Evolutionary conservation across 2,329 filamentous ascomycete genomes (phyloP), one percentile per base, ranked within the genome.

Genomic region (Cladosporium oxysporum): DNA sequence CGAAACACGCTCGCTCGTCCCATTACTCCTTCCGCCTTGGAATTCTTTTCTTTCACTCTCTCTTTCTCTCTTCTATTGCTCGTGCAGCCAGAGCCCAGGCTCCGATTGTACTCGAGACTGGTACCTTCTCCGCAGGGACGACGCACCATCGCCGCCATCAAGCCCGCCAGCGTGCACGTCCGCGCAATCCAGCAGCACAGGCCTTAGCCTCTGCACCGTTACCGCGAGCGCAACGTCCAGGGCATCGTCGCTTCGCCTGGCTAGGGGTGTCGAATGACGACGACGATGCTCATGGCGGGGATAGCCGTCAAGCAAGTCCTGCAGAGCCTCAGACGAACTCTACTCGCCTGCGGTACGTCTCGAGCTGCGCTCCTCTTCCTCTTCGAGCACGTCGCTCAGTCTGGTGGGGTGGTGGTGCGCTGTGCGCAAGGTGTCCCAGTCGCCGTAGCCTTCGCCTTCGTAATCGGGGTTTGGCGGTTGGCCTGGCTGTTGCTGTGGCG

Each of bases 351-450:
- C 70, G 50, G 75, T 78, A 31, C 74, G 71, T 33, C 76, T 66
- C 65, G 71, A 74, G 65, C 76, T 76, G 58, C 75, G 70, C 69
- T 76, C 74, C 78, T 96, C 92, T 71, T 95, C 91, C 69, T 96
- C 90, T 74, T 92, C 92, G 74, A 95, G 84, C 31, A 97, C 93
- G 78, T 96, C 93, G 76, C 92, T 96, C 69, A 97, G 82, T 65
- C 93, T 83, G 10, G 93, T 96, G 0, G 93, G 93, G 78, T 97
- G 92, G 71, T 95, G 91, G 77, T 96, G 93, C 61, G 66, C 70
- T 44, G 68, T 85, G 28, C 90, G 89, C 69, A 92, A 82, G n/a
- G 81, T 79, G 69, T 95, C 91, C 91, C 92, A 96, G 5, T 68
- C 69, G 18, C 87, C 89, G 2, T 88, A 84, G 1, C 86, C 85